Evolutionary conservation across 2,329 filamentous ascomycete genomes (phyloP).

Genomic region (Hypoxylon sp.): DNA sequence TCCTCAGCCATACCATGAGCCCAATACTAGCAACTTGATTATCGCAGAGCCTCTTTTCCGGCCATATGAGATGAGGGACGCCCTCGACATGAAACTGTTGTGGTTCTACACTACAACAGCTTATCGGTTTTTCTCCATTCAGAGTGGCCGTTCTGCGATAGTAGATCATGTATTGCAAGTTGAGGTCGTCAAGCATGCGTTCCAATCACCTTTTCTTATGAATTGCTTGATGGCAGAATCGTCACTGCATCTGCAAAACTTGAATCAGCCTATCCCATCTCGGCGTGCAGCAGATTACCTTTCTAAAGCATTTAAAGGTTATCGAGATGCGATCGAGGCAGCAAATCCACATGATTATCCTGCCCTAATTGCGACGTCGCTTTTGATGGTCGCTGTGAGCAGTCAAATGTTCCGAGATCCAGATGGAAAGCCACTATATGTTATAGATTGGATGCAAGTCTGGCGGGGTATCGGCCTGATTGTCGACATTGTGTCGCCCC

Average conservation of each 20-base stretch:
- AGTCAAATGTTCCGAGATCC: constrained; percentile 65
- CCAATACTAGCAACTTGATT: constrained; percentile 29
- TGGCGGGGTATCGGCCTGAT: constrained; percentile 68
- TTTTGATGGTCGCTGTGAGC: constrained; percentile 65
- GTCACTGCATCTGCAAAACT: constrained; percentile 62
- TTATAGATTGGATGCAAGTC: constrained; percentile 68
- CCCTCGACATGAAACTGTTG: constrained; percentile 65
- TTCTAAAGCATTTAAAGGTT: constrained; percentile 64
- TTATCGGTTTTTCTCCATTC: constrained; percentile 61
- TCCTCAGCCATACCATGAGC: constrained; percentile 8
- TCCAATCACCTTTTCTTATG: constrained; percentile 67
- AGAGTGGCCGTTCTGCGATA: constrained; percentile 52
- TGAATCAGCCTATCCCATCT: constrained; percentile 57
- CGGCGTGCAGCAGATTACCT: constrained; percentile 60
- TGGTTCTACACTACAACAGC: constrained; percentile 68
- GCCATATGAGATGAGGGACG: constrained; percentile 53
- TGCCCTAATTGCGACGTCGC: constrained; percentile 65
- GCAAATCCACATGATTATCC: constrained; percentile 62
- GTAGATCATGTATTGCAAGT: constrained; percentile 61
- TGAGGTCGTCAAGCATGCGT: constrained; percentile 64
- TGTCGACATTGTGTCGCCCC: constrained; percentile 56
- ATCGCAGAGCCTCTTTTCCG: constrained; percentile 55
- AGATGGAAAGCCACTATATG: constrained; percentile 60
- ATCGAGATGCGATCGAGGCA: constrained; percentile 64
- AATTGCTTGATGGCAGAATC: constrained; percentile 66